Base-by-base conservation (phyloP, 306 rosid genomes). In the Astragalus glycyphyllos region DNA sequence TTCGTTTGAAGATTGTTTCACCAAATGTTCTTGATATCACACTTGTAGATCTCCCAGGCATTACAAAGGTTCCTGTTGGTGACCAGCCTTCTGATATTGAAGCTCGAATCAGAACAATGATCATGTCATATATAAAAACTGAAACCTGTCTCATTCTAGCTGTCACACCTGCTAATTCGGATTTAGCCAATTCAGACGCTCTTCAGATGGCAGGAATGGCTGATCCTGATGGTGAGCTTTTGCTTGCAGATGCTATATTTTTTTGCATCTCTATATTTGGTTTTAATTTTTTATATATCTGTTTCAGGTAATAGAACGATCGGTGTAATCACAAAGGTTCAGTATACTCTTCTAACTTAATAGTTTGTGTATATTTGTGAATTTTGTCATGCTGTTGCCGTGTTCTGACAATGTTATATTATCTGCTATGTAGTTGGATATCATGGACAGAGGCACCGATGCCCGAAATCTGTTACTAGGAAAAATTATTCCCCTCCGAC, bases 361-460 rank as follows among this genome's bases (percentile, higher is more conserved):
- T 63, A 59, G 40, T 34, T 11, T 40, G 0, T 3, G 5, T 66
- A 46, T 5, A 11, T 58, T 68, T 53, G 10, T 68, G 49, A 48
- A 69, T 10, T 63, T 59, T 46, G 17, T 60, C 67, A 38, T 59
- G 74, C 67, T 77, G 66, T 79, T 58, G 41, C 56, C 44, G 6
- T 45, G 26, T 77, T 65, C 75, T 84, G 81, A 89, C 77, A 44
- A 66, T 44, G 16, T 53, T 73, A 58, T 40, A 6, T 76, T 58
- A 35, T 73, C 26, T 64, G 67, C 65, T 67, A 29, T 72, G 63
- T 56, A 94, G 98, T 79, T 94, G 88, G 98, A 95, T 82, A 91
- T 95, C 74, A 95, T 95, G 99, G 99, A 95, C 80, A 91, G 99
- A 89, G 99, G 99, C 86, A 95, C 99, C 34, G 99, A 95, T 86